Conservation (phyloP, 2,329 filamentous ascomycete species). For the Pezicula neosporulosa region DNA sequence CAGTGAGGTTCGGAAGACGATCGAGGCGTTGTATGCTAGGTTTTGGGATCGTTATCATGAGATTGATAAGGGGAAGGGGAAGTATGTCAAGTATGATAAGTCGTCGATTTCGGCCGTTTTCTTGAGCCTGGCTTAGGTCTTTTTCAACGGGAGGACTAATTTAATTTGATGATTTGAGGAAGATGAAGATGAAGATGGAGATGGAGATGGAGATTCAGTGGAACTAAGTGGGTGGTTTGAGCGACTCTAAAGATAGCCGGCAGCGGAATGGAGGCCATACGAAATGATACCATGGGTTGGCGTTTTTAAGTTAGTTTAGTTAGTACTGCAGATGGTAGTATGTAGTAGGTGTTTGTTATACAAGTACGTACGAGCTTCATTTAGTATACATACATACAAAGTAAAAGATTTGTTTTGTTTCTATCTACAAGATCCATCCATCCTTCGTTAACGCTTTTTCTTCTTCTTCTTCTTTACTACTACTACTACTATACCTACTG, state of each 20-base stretch:
- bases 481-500: too few relatives aligned
- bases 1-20: slow-evolving; percentile 82
- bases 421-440: too few relatives aligned
- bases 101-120: slow-evolving; percentile 66
- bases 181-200: too few relatives aligned
- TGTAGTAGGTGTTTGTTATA: too few relatives aligned
- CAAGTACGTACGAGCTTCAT: too few relatives aligned
- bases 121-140: slow-evolving; percentile 12
- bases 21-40: slow-evolving; percentile 89
- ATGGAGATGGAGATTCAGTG: not conserved
- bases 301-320: not conserved
- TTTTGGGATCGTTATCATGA: slow-evolving; percentile 99
- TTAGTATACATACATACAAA: too few relatives aligned
- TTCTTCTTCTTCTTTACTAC: too few relatives aligned
- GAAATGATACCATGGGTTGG: slow-evolving; percentile 1
- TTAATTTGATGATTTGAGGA: not conserved
- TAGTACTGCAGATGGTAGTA: too few relatives aligned
- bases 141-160: not conserved
- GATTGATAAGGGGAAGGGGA: slow-evolving; percentile 95
- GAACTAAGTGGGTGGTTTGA: slow-evolving; percentile 2
- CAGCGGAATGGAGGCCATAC: not conserved
- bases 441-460: too few relatives aligned
- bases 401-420: too few relatives aligned
- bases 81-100: slow-evolving; percentile 98
- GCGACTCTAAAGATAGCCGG: not conserved